These are phyloP conservation scores for Globisporangium sylvaticum DNA, from an alignment of 352 stramenopile species.

Conservation along the genomic window DNA sequence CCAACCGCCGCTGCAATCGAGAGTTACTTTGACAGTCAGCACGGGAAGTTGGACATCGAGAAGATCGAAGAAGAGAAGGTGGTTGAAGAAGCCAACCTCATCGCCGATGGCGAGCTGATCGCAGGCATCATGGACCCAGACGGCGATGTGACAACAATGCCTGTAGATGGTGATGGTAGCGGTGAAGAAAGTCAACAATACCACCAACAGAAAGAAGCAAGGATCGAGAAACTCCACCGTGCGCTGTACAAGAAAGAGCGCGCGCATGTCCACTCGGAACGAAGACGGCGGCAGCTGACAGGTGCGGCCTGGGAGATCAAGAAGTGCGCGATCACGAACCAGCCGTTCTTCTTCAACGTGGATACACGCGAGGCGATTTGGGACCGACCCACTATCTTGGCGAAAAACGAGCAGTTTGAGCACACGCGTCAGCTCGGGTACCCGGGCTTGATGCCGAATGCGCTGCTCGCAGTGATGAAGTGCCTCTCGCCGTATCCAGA, in stretches of 20 bases:
- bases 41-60: conserved; percentile 49
- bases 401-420: conserved; percentile 86
- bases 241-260: conserved; percentile 63
- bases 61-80: conserved; percentile 60
- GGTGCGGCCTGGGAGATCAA: conserved; percentile 55
- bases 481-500: conserved; percentile 75
- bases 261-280: conserved; percentile 48
- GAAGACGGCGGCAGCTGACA: conserved; percentile 50
- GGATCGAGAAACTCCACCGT: conserved; percentile 23
- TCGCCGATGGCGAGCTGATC: conserved; percentile 71
- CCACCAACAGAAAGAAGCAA: neutral
- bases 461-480: conserved; percentile 82
- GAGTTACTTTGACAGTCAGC: conserved; percentile 28
- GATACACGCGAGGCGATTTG: conserved; percentile 93
- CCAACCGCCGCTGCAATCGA: conserved; percentile 67
- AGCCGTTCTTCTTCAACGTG: conserved; percentile 92
- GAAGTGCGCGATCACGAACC: conserved; percentile 59
- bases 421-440: conserved; percentile 64
- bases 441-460: conserved; percentile 63
- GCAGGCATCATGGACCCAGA: conserved; percentile 34
- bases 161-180: conserved; percentile 6
- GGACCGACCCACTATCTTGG: conserved; percentile 88
- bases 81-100: conserved; percentile 49
- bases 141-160: neutral
- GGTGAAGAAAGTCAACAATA: neutral